phyloP scores from a whole-genome alignment of 768 basidiomycete genomes.

The Leucocoprinus leucothites region DNA sequence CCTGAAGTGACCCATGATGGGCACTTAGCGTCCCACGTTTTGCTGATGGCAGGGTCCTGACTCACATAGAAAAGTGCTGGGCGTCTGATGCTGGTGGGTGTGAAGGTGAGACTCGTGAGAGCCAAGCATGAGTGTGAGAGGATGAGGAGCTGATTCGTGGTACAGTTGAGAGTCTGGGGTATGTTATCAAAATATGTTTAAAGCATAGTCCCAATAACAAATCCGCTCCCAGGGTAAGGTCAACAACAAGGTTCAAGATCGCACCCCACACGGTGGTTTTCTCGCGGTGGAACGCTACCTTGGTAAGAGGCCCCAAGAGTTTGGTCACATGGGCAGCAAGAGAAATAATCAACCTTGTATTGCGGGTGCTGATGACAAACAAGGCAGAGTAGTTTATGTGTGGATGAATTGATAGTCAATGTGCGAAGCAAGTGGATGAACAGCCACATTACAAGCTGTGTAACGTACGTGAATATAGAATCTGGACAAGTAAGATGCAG shows the following conservation, averaged over 20 bases:
- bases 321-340: conserved; percentile 5
- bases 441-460: conserved; percentile 10
- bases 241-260: background rate
- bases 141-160: background rate
- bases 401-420: background rate
- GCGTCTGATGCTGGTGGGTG: background rate
- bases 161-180: background rate
- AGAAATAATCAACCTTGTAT: conserved; percentile 4
- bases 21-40: conserved; percentile 5
- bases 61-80: background rate
- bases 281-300: background rate
- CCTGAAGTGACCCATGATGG: background rate
- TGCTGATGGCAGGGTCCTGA: background rate
- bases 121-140: background rate
- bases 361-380: conserved; percentile 1
- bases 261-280: background rate
- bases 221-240: conserved; percentile 1
- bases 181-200: too few species aligned
- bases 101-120: conserved; percentile 2
- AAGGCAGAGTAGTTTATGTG: conserved; percentile 4
- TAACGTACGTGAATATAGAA: conserved; percentile 9
- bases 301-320: background rate
- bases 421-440: conserved; percentile 10
- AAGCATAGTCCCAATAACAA: background rate
- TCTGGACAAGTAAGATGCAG: conserved; percentile 1